phyloP scores from a whole-genome alignment of 2,329 filamentous ascomycete genomes.

The Colletotrichum liriopes region DNA sequence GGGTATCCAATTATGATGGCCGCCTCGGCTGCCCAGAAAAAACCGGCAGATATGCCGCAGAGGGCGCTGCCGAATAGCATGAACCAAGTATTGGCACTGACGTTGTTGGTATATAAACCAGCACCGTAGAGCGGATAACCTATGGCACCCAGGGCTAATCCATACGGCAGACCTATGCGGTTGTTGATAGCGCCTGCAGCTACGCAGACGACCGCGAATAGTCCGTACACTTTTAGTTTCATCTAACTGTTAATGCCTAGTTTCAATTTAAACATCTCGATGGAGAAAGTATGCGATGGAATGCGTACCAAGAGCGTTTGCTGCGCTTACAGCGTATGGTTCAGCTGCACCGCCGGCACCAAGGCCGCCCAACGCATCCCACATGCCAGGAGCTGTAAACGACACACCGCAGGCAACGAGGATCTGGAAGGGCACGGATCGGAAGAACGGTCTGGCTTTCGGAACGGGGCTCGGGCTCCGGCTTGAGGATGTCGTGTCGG shows the following conservation, averaged over 20 bases:
- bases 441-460: constrained; percentile 19
- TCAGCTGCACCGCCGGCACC: constrained; percentile 28
- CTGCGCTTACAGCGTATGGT: constrained; percentile 15
- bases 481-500: background rate
- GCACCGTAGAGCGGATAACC: constrained; percentile 28
- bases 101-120: constrained; percentile 27
- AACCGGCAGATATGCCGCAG: constrained; percentile 57
- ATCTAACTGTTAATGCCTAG: background rate
- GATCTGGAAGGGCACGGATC: constrained; percentile 32
- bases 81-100: constrained; percentile 68
- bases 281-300: background rate
- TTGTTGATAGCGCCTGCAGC: constrained; percentile 31
- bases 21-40: constrained; percentile 56
- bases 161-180: constrained; percentile 26
- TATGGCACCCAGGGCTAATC: constrained; percentile 23
- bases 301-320: constrained; percentile 12
- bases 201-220: constrained; percentile 29
- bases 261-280: background rate
- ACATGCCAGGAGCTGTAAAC: constrained; percentile 31
- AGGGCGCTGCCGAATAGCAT: constrained; percentile 73
- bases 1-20: constrained; percentile 71
- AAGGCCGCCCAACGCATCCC: constrained; percentile 32
- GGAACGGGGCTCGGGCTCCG: background rate
- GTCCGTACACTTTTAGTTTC: constrained; percentile 12
- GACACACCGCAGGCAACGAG: constrained; percentile 27